phyloP scores from a whole-genome alignment of 139 green algal species.

The Haematococcus sp. region DNA sequence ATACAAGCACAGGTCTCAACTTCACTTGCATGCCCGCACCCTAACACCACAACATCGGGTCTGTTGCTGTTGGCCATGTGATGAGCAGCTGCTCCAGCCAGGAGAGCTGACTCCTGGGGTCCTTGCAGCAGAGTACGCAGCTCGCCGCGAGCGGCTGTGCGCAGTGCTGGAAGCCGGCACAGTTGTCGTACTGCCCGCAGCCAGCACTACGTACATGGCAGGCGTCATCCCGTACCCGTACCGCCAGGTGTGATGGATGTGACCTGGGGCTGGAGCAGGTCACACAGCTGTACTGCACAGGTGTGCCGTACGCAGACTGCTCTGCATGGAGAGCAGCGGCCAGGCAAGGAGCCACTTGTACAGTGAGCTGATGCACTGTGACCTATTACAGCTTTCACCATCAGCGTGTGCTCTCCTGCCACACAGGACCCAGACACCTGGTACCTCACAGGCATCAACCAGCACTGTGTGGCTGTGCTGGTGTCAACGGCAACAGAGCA shows the following conservation, averaged over 20 bases:
- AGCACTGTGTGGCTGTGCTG: slow-evolving; percentile 62
- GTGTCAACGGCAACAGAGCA: background rate
- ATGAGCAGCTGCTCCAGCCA: slow-evolving; percentile 45
- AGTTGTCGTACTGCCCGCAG: slow-evolving; percentile 67
- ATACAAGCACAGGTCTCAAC: too few species aligned
- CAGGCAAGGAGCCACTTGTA: too few species aligned
- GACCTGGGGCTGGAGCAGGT: too few species aligned
- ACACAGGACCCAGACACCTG: slow-evolving; percentile 78
- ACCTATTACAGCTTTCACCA: too few species aligned
- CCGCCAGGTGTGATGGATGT: slow-evolving; percentile 49
- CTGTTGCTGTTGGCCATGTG: too few species aligned
- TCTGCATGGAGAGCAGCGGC: too few species aligned
- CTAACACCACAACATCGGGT: too few species aligned
- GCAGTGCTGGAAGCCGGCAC: slow-evolving; percentile 52
- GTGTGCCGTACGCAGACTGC: too few species aligned
- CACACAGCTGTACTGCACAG: too few species aligned
- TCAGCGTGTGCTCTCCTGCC: too few species aligned
- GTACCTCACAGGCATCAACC: slow-evolving; percentile 85
- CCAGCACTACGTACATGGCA: slow-evolving; percentile 62
- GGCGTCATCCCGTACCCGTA: slow-evolving; percentile 87
- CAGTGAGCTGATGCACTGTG: too few species aligned
- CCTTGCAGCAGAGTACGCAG: slow-evolving; percentile 47
- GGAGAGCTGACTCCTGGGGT: slow-evolving; percentile 68
- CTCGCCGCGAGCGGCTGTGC: slow-evolving; percentile 47
- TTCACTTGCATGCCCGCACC: too few species aligned